A percentile compares a stretch with the other conserved stretches of the same genome.
These are phyloP conservation scores for Saitoella complicata DNA, from an alignment of 805 yeast species.

Conservation along the genomic window DNA sequence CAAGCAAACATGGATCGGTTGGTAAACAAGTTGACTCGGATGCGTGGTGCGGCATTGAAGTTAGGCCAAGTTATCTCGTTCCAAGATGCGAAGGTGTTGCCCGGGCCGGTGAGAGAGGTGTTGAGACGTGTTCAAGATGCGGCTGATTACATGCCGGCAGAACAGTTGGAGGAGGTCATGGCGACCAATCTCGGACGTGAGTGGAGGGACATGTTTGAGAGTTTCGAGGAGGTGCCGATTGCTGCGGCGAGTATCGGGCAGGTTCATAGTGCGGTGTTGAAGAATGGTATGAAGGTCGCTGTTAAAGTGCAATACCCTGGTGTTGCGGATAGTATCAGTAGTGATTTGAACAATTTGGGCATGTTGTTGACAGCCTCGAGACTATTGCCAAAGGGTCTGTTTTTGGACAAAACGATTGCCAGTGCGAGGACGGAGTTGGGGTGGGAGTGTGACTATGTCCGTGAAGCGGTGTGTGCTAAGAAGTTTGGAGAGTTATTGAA, in stretches of 20 bases:
- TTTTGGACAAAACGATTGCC: constrained; percentile 77
- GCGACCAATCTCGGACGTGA: constrained; percentile 52
- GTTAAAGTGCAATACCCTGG: constrained; percentile 97
- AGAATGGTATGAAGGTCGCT: constrained; percentile 36
- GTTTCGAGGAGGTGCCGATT: constrained; percentile 75
- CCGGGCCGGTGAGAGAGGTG: constrained; percentile 68
- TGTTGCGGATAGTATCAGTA: constrained; percentile 81
- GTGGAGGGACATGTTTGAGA: constrained; percentile 57
- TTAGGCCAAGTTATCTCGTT: constrained; percentile 94
- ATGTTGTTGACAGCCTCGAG: constrained; percentile 74
- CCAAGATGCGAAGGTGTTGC: constrained; percentile 33
- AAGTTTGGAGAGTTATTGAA: constrained; percentile 47
- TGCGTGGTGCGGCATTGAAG: constrained; percentile 98
- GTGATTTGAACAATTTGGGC: constrained; percentile 75
- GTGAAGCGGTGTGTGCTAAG: constrained; percentile 69
- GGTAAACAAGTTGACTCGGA: constrained; percentile 73
- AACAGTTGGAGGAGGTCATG: constrained; percentile 69
- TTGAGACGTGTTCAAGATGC: constrained; percentile 75
- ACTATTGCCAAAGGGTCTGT: constrained; percentile 77
- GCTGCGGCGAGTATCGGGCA: constrained; percentile 98
- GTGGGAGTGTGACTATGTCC: constrained; percentile 92
- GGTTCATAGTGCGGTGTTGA: constrained; percentile 63
- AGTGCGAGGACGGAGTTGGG: constrained; percentile 85
- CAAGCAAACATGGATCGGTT: constrained; percentile 75
- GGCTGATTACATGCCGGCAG: constrained; percentile 93